A percentile compares a stretch with the other conserved stretches of the same genome.
phyloP scores from a whole-genome alignment of 331 rosid species.

The Ulmus americana region DNA sequence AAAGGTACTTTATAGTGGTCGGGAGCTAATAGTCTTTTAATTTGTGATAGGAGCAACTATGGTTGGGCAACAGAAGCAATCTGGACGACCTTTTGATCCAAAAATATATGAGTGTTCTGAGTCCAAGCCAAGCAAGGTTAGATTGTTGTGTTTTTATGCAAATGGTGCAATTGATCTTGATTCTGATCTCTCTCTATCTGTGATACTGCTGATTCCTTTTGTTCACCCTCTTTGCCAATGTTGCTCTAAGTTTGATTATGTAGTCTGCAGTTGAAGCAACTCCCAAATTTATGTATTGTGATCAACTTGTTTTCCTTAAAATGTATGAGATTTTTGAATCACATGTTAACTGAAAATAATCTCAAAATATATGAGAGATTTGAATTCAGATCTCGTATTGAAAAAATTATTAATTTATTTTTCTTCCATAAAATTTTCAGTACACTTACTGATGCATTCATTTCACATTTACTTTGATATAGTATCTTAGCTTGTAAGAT shows the following conservation, averaged over 20 bases:
- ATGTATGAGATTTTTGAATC: not conserved
- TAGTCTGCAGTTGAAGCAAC: not conserved
- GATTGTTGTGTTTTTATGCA: slow-evolving; percentile 8
- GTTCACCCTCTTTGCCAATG: not conserved
- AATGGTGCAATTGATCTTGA: slow-evolving; percentile 2
- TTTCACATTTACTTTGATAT: not conserved
- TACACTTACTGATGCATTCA: not conserved
- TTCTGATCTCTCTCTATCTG: not conserved
- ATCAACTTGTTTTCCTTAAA: slow-evolving; percentile 1
- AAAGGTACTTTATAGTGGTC: slow-evolving; percentile 16
- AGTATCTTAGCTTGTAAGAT: not conserved
- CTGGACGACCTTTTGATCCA: slow-evolving; percentile 42
- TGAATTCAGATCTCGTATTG: not conserved
- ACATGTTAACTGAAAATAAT: too few relatives aligned
- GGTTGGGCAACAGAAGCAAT: slow-evolving; percentile 37
- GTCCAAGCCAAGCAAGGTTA: slow-evolving; percentile 36
- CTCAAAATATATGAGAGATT: not conserved
- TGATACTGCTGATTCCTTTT: not conserved
- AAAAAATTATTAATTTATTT: not conserved
- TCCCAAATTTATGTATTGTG: not conserved
- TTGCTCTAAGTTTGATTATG: not conserved
- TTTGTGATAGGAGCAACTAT: slow-evolving; percentile 28
- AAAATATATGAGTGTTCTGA: slow-evolving; percentile 41
- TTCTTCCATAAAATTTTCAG: not conserved
- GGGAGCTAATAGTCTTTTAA: slow-evolving; percentile 12